A percentile compares a stretch with the other conserved stretches of the same genome.
Evolutionary conservation across 164 flowering plant species (phyloP).

Genomic region (Paratinospora sagittata): DNA sequence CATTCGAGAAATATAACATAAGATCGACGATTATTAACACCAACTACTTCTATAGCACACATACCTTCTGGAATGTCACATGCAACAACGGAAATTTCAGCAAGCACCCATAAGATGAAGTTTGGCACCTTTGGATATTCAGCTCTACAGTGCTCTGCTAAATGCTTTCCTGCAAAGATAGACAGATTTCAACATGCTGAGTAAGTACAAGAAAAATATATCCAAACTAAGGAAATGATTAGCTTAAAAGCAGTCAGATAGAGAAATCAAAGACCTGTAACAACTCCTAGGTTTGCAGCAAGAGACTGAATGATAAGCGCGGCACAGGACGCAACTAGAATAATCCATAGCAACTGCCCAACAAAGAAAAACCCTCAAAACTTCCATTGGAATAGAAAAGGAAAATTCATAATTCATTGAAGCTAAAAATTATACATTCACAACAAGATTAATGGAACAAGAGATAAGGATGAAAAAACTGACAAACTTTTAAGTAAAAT

Average conservation of each 20-base stretch:
- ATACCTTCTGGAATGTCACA: slow-evolving; percentile 92
- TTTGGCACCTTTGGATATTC: slow-evolving; percentile 54
- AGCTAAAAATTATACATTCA: neutral
- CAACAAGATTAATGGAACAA: neutral
- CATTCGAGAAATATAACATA: too few relatives aligned
- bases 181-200: neutral
- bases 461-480: neutral
- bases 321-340: slow-evolving; percentile 63
- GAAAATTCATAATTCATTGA: neutral
- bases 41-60: neutral
- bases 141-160: slow-evolving; percentile 58
- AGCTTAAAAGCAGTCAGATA: neutral
- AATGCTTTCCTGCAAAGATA: slow-evolving; percentile 50
- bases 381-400: neutral
- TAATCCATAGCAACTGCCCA: slow-evolving; percentile 77
- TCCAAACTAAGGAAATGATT: neutral
- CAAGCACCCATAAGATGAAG: slow-evolving; percentile 70
- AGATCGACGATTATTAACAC: too few relatives aligned
- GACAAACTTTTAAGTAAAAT: neutral
- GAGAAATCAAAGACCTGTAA: slow-evolving; percentile 36
- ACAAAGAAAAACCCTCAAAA: slow-evolving; percentile 10
- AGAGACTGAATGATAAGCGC: slow-evolving; percentile 84
- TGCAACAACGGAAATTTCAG: slow-evolving; percentile 80
- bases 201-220: neutral
- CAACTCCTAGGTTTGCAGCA: slow-evolving; percentile 86